phyloP scores from a whole-genome alignment of 176 grass and related monocot genomes.

The Cenchrus purpureus region DNA sequence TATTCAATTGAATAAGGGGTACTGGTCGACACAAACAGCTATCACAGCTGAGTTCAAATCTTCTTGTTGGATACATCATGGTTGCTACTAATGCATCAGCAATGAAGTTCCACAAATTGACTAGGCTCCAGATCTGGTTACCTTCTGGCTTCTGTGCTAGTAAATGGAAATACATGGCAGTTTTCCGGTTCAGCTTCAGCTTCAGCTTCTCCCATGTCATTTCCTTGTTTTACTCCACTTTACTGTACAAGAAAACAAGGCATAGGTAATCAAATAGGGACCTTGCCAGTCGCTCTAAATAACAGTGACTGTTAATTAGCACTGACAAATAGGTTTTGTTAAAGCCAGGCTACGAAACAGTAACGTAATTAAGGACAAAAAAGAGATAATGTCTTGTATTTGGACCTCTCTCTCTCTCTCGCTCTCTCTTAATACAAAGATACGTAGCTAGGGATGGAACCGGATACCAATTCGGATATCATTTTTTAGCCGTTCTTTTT shows the following conservation, averaged over 20 bases:
- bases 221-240: not conserved
- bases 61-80: constrained; percentile 1
- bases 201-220: constrained; percentile 2
- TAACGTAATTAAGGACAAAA: not conserved
- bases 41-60: constrained; percentile 3
- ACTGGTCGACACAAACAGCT: not conserved
- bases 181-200: not conserved
- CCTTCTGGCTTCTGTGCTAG: not conserved
- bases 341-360: not conserved
- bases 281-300: constrained; percentile 13
- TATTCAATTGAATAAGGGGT: not conserved
- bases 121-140: constrained; percentile 12
- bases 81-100: constrained; percentile 2
- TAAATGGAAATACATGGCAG: not conserved
- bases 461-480: no score
- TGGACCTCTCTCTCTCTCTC: no score
- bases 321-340: not conserved
- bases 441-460: no score
- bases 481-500: no score
- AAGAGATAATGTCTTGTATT: no score
- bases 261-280: constrained; percentile 9
- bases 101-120: not conserved
- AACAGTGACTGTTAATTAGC: not conserved
- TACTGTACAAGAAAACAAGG: constrained; percentile 10
- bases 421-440: no score